These are phyloP conservation scores for Suillus variegatus DNA, from an alignment of 768 basidiomycete genomes.

Conservation along the genomic window DNA sequence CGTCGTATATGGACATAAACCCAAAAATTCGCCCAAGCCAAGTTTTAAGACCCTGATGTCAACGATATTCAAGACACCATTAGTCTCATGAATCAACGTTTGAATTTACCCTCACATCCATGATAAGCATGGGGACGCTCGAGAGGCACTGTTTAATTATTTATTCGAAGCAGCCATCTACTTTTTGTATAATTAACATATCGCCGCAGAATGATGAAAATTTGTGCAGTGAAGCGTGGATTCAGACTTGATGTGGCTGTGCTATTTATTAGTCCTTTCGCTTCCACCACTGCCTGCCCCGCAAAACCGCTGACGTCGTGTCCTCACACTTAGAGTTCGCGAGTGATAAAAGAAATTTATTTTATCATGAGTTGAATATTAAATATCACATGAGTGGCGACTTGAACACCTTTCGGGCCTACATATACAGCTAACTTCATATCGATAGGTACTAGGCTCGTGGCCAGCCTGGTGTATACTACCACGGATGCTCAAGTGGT, in stretches of 20 bases:
- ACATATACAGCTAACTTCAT: not conserved
- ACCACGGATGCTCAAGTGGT: too few relatives aligned
- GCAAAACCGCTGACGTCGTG: not conserved
- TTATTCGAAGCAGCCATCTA: slow-evolving; percentile 18
- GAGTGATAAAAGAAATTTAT: too few relatives aligned
- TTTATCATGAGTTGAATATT: not conserved
- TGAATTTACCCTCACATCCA: not conserved
- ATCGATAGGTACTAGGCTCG: too few relatives aligned
- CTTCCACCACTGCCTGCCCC: not conserved
- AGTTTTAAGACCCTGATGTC: slow-evolving; percentile 29
- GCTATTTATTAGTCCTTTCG: not conserved
- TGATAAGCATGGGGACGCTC: not conserved
- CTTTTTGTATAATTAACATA: not conserved
- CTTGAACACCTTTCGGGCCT: not conserved
- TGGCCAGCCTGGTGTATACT: too few relatives aligned
- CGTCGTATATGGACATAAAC: slow-evolving; percentile 53
- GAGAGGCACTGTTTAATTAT: slow-evolving; percentile 12
- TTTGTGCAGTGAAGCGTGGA: not conserved
- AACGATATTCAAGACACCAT: slow-evolving; percentile 33
- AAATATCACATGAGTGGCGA: not conserved
- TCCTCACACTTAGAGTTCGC: not conserved
- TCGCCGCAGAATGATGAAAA: not conserved
- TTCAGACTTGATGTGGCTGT: not conserved
- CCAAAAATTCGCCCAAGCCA: slow-evolving; percentile 12
- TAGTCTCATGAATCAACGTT: slow-evolving; percentile 22